A percentile compares a stretch with the other conserved stretches of the same genome.
phyloP scores from a whole-genome alignment of 805 yeast species.

The Ogataea angusta region DNA sequence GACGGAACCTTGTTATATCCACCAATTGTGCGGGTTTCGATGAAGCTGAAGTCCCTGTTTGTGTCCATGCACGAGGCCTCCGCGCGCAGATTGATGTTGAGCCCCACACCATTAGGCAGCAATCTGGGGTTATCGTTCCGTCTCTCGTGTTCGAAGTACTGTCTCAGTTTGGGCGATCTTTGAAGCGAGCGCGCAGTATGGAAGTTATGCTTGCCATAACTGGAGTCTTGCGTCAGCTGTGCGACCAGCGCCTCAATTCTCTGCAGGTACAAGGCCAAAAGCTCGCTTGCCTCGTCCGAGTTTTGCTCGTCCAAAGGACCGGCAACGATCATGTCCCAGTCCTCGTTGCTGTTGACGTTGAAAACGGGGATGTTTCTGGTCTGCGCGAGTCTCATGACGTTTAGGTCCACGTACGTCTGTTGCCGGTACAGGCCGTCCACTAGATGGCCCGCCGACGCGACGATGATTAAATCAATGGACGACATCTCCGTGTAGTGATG shows the following conservation, averaged over 20 bases:
- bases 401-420: conserved; percentile 13
- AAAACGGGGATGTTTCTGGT: conserved; percentile 26
- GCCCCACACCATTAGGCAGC: conserved; percentile 45
- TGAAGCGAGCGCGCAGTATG: conserved; percentile 17
- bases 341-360: conserved; percentile 16
- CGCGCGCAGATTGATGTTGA: conserved; percentile 42
- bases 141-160: conserved; percentile 12
- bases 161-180: conserved; percentile 3
- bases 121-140: conserved; percentile 25
- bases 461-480: conserved; percentile 42
- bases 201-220: conserved; percentile 20
- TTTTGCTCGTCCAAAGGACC: conserved; percentile 13
- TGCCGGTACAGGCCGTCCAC: conserved; percentile 38
- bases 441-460: conserved; percentile 46
- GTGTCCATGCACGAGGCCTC: conserved; percentile 38
- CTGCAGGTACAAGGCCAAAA: conserved; percentile 11
- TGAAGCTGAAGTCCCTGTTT: conserved; percentile 27
- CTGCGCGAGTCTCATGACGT: conserved; percentile 20
- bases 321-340: conserved; percentile 1
- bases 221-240: conserved; percentile 3
- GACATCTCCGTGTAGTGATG: conserved; percentile 32
- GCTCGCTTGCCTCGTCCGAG: conserved; percentile 10
- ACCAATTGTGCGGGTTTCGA: conserved; percentile 46
- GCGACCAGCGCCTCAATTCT: conserved; percentile 14
- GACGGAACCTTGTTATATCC: conserved; percentile 24